phyloP scores from a whole-genome alignment of 768 basidiomycete species.

The Kwoniella botswanensis region DNA sequence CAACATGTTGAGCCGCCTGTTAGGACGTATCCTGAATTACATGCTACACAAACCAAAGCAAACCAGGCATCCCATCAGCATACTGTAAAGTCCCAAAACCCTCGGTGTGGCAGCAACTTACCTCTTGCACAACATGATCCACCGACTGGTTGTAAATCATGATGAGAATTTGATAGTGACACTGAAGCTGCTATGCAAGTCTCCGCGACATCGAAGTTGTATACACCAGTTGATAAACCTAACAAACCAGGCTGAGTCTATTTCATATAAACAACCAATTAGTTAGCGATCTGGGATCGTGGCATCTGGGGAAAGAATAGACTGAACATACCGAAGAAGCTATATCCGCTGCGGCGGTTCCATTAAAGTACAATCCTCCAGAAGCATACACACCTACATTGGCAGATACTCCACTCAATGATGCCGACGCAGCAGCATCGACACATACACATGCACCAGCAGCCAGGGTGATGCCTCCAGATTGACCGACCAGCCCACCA shows the following conservation, averaged over 20 bases:
- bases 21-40: constrained; percentile 28
- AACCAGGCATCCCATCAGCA: too few species aligned
- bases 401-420: constrained; percentile 12
- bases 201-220: constrained; percentile 25
- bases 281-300: too few species aligned
- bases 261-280: too few species aligned
- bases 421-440: constrained; percentile 16
- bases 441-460: constrained; percentile 30
- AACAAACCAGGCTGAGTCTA: constrained; percentile 26
- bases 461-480: constrained; percentile 9
- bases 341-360: constrained; percentile 15
- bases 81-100: too few species aligned
- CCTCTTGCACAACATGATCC: constrained; percentile 34
- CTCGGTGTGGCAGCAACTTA: constrained; percentile 1
- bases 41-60: neutral
- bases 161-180: constrained; percentile 21
- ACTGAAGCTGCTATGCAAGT: constrained; percentile 21
- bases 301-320: too few species aligned
- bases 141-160: constrained; percentile 16
- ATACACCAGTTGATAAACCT: constrained; percentile 22
- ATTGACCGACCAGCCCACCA: constrained; percentile 4
- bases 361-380: constrained; percentile 19
- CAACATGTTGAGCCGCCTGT: constrained; percentile 16
- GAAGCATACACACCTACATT: constrained; percentile 19
- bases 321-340: constrained; percentile 24